Evolutionary conservation across 805 yeast genomes (phyloP).

Genomic region (Alloascoidea africana): DNA sequence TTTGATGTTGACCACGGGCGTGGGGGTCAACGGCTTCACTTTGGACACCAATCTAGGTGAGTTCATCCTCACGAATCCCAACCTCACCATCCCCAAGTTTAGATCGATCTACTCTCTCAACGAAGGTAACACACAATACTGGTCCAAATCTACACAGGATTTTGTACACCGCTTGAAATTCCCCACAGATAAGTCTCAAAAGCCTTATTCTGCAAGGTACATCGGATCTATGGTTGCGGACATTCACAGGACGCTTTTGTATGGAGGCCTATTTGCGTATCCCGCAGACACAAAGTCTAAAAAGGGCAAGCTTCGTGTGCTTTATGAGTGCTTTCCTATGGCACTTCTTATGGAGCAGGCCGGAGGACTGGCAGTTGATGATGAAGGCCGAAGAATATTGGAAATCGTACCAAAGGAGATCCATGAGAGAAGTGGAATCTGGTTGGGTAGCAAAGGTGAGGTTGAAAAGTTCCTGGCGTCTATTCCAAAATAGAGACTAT

Average conservation of each 20-base stretch:
- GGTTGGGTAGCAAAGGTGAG: slow-evolving; percentile 82
- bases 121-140: slow-evolving; percentile 84
- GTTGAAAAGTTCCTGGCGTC: slow-evolving; percentile 45
- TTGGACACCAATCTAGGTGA: slow-evolving; percentile 89
- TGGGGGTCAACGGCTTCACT: slow-evolving; percentile 88
- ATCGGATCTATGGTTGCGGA: slow-evolving; percentile 99
- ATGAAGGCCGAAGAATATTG: slow-evolving; percentile 77
- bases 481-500: not conserved
- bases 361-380: slow-evolving; percentile 87
- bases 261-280: slow-evolving; percentile 90
- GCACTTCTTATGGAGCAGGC: slow-evolving; percentile 92
- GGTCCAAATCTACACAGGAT: slow-evolving; percentile 56
- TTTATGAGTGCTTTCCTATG: slow-evolving; percentile 98
- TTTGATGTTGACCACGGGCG: slow-evolving; percentile 80
- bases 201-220: slow-evolving; percentile 89
- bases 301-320: slow-evolving; percentile 78
- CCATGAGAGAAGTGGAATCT: slow-evolving; percentile 86
- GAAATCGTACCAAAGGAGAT: slow-evolving; percentile 78
- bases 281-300: slow-evolving; percentile 86
- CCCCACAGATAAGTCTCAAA: slow-evolving; percentile 42
- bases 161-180: slow-evolving; percentile 64
- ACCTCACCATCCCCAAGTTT: slow-evolving; percentile 47
- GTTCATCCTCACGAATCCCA: slow-evolving; percentile 81
- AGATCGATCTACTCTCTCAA: slow-evolving; percentile 81
- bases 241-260: slow-evolving; percentile 87